These are phyloP conservation scores for Ophiocordyceps camponoti-saundersi DNA, from an alignment of 2,329 filamentous ascomycete species.

Conservation along the genomic window DNA sequence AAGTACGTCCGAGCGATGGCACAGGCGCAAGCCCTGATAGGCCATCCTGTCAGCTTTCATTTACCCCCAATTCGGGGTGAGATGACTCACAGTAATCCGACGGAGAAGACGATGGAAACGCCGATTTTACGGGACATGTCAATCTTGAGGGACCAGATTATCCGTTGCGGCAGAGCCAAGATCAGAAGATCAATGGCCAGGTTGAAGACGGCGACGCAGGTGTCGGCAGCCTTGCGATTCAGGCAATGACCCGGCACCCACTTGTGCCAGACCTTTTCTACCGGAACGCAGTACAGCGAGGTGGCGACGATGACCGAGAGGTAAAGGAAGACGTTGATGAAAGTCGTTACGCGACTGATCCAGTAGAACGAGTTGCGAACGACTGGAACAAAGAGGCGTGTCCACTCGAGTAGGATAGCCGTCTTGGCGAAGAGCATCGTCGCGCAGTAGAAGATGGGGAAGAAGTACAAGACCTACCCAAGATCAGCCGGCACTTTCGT, in stretches of 20 bases:
- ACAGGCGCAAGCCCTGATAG: not conserved
- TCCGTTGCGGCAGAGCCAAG: slow-evolving; percentile 1
- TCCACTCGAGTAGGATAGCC: slow-evolving; percentile 1
- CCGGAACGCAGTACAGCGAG: not conserved
- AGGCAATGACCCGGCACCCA: not conserved
- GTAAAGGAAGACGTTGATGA: not conserved
- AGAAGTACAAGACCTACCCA: not conserved
- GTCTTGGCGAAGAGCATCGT: slow-evolving; percentile 1
- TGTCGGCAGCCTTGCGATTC: not conserved
- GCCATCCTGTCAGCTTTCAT: not conserved
- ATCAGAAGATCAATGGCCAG: slow-evolving; percentile 1
- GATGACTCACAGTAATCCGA: slow-evolving; percentile 1
- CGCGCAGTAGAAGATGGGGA: not conserved
- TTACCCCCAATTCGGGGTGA: not conserved
- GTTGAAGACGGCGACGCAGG: not conserved
- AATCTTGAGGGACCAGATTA: slow-evolving; percentile 2
- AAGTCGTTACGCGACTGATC: not conserved
- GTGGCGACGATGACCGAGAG: not conserved
- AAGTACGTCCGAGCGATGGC: not conserved
- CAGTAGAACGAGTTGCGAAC: slow-evolving; percentile 1
- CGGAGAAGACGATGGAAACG: slow-evolving; percentile 1
- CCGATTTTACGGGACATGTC: not conserved
- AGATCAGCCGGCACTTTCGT: not conserved
- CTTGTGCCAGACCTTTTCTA: not conserved
- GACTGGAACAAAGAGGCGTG: not conserved